Conservation (phyloP, 139 green algal species). For the Trebouxia sp. region DNA sequence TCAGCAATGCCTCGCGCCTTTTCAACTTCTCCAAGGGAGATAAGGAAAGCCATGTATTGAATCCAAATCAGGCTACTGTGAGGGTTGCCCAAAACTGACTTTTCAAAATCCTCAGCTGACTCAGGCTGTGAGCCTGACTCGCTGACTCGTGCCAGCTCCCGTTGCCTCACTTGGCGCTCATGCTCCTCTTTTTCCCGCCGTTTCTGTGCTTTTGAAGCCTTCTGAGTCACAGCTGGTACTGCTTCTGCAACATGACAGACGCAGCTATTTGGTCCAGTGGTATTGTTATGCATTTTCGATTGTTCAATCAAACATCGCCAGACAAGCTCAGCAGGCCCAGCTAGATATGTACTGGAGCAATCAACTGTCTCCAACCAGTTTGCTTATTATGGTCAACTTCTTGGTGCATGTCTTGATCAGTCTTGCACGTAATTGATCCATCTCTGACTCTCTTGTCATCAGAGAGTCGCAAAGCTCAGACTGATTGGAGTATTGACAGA, state of each 20-base stretch:
- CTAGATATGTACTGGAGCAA: too few species aligned
- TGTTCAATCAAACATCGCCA: too few species aligned
- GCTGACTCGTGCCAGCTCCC: slow-evolving; percentile 57
- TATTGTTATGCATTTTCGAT: slow-evolving; percentile 6
- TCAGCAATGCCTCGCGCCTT: slow-evolving; percentile 79
- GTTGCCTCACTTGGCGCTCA: slow-evolving; percentile 63
- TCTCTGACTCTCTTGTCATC: too few species aligned
- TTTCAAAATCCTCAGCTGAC: slow-evolving; percentile 81
- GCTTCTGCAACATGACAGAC: background rate
- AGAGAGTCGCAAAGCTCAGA: too few species aligned
- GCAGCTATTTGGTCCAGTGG: background rate
- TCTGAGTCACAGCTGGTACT: slow-evolving; percentile 41
- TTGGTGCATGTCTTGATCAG: too few species aligned
- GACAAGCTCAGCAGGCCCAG: too few species aligned
- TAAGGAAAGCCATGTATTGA: slow-evolving; percentile 92
- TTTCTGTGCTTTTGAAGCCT: slow-evolving; percentile 54
- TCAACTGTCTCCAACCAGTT: too few species aligned
- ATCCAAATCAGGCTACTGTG: slow-evolving; percentile 91
- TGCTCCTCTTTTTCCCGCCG: slow-evolving; percentile 55
- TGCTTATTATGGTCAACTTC: too few species aligned
- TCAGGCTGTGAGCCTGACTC: slow-evolving; percentile 49
- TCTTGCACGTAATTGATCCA: too few species aligned
- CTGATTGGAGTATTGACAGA: too few species aligned
- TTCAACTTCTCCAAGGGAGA: slow-evolving; percentile 78
- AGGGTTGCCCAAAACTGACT: slow-evolving; percentile 68